Base-by-base conservation (phyloP, 352 stramenopile species). In the Aphanomyces cochlioides region DNA sequence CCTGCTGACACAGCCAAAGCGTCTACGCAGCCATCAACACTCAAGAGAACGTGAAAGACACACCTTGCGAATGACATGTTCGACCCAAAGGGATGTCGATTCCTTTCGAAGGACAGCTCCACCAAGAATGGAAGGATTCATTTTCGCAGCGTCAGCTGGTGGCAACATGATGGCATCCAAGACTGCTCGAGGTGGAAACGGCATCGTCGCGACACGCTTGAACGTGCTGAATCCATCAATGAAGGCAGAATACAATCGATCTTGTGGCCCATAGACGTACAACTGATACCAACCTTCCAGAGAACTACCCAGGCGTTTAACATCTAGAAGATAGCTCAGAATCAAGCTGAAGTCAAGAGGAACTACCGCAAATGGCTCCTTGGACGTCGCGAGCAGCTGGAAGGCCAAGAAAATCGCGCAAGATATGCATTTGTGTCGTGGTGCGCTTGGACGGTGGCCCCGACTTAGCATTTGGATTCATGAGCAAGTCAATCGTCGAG, bases 171-270 rank as follows among this genome's bases (percentile, higher is more conserved):
- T 78, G 75, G 88, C 81, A 64, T 91, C 85, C 61, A 90, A 93
- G 37, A 91, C 69, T 0, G 85, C 83, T 12, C 85, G 82, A 38
- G 85, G 81, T 47, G 85, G 85, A 56, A 90, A 93, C 12, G 76
- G 67, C 48, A 84, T 86, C 40, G 74, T 81, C 5, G 77, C 78
- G 34, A 88, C 74, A 6, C 85, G 77, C 64, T 93, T 93, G 58
- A 90, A 56, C 75, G 88, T 84, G 57, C 76, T 78, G 53, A 90
- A 93, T 4, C 82, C 78, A 36, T 90, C 85, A 5, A 72, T 72
- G 3, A 69, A 67, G 39, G 85, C 88, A 39, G 90, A 82, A 41
- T 78, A 90, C 0, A 85, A 73, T 10, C 77, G 73, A 34, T 91
- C 83, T 54, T 83, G 78, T 7, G 79, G 72, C 19, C 79, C 80